These are phyloP conservation scores for Chrysophaeum taylorii DNA, from an alignment of 352 stramenopile genomes.

Conservation along the genomic window DNA sequence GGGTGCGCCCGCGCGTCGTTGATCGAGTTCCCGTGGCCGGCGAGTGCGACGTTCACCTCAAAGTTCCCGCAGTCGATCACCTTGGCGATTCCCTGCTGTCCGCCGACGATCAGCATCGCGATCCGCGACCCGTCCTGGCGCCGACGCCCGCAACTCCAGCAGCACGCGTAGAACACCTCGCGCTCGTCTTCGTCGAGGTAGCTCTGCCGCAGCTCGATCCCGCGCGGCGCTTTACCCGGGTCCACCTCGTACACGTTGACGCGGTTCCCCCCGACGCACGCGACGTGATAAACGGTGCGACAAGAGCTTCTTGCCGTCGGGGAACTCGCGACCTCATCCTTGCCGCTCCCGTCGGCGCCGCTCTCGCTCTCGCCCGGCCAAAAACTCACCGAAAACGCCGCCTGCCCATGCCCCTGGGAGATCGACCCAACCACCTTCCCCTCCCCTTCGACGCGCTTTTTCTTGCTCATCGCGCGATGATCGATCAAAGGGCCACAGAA, in stretches of 20 bases:
- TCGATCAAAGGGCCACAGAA: too few species aligned
- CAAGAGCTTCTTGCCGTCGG: too few species aligned
- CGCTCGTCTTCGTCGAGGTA: constrained; percentile 32
- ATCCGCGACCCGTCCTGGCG: constrained; percentile 54
- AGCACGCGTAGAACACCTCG: constrained; percentile 61
- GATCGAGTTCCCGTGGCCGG: constrained; percentile 74
- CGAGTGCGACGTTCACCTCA: constrained; percentile 30
- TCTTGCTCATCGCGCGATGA: neutral
- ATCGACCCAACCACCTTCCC: neutral
- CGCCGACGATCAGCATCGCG: constrained; percentile 58
- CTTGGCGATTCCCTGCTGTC: constrained; percentile 62
- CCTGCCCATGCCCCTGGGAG: neutral
- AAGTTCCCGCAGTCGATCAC: constrained; percentile 57
- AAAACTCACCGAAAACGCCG: neutral
- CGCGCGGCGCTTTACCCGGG: neutral
- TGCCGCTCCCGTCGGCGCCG: too few species aligned
- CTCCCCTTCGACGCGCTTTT: neutral
- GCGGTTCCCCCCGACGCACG: neutral
- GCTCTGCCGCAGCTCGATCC: constrained; percentile 4
- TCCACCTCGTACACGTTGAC: neutral
- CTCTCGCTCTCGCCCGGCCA: neutral
- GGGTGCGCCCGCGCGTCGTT: constrained; percentile 81
- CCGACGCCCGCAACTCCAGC: constrained; percentile 63
- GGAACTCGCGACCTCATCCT: too few species aligned
- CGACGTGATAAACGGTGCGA: neutral